Evolutionary conservation across 306 rosid genomes (phyloP).

Genomic region (Alnus glutinosa): DNA sequence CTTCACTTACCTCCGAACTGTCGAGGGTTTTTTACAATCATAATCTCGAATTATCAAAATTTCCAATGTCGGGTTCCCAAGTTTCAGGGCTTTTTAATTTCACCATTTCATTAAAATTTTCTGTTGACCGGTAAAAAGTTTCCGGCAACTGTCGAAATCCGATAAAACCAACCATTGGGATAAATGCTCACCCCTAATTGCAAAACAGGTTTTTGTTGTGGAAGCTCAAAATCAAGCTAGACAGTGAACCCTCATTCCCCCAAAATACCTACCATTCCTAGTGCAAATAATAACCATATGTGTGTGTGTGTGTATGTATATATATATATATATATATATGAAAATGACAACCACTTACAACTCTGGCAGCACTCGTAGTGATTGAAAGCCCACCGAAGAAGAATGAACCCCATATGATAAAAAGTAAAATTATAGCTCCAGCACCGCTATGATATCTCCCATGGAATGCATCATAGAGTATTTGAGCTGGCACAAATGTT

Average conservation of each 20-base stretch:
- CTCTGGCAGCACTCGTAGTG: conserved; percentile 90
- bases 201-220: not conserved
- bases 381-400: conserved; percentile 89
- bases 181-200: not conserved
- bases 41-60: no score
- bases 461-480: conserved; percentile 81
- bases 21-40: no score
- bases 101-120: no score
- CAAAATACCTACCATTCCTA: not conserved
- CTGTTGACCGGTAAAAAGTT: no score
- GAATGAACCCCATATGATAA: conserved; percentile 82
- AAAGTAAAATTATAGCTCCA: conserved; percentile 69
- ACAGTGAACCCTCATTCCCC: not conserved
- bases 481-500: conserved; percentile 81
- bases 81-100: no score
- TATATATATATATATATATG: no score
- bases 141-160: no score
- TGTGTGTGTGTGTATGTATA: no score
- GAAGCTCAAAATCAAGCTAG: not conserved
- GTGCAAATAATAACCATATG: not conserved
- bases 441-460: conserved; percentile 70
- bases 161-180: not conserved
- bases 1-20: no score
- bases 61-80: no score
- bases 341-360: conserved; percentile 41